Conservation (phyloP, 2,329 filamentous ascomycete species). For the Chlorencoelia australis region DNA sequence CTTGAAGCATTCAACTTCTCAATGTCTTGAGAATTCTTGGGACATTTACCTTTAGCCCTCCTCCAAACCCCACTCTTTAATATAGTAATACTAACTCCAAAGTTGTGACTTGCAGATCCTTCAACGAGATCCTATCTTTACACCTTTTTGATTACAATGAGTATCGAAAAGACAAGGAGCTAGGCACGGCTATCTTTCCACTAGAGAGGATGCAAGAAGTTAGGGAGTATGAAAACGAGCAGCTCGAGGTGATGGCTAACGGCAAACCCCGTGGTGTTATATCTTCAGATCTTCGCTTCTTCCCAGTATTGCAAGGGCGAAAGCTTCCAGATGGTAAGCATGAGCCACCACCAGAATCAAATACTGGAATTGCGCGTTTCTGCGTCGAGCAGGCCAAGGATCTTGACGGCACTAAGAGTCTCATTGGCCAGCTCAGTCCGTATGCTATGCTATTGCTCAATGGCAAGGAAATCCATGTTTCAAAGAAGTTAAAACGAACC, state of each 20-base stretch:
- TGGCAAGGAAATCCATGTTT: conserved; percentile 79
- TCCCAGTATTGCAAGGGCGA: conserved; percentile 72
- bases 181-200: conserved; percentile 76
- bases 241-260: conserved; percentile 72
- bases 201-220: conserved; percentile 74
- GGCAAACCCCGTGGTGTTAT: conserved; percentile 77
- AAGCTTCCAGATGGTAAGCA: conserved; percentile 67
- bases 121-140: conserved; percentile 78
- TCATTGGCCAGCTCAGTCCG: conserved; percentile 84
- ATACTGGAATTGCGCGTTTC: conserved; percentile 89
- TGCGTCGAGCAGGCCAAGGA: conserved; percentile 95
- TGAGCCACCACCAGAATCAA: conserved; percentile 76
- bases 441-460: conserved; percentile 86
- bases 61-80: too few species aligned
- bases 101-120: too few species aligned
- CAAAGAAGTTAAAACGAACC: conserved; percentile 88
- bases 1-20: too few species aligned
- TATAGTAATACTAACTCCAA: too few species aligned
- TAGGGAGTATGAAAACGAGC: conserved; percentile 70
- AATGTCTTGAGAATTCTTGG: too few species aligned
- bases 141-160: conserved; percentile 90
- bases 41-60: too few species aligned
- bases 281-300: conserved; percentile 80
- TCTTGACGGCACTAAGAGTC: conserved; percentile 80
- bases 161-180: conserved; percentile 89